Conservation (phyloP, 2,329 filamentous ascomycete species). For the Trichothecium roseum region DNA sequence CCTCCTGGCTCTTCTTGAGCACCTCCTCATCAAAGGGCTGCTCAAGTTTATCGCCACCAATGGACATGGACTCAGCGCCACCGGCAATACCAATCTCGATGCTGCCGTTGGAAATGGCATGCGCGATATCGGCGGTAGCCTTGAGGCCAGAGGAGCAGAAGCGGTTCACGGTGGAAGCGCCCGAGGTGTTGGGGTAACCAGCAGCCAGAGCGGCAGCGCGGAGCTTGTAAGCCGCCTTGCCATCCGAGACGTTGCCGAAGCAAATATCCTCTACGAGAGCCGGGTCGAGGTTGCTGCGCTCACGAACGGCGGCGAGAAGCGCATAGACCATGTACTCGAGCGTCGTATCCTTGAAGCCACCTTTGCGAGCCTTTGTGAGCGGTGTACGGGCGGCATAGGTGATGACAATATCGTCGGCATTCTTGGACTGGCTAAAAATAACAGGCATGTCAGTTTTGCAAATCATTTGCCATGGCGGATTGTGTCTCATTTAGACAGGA, state of each 20-base stretch:
- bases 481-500: too few relatives aligned
- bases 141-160: constrained; percentile 98
- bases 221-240: constrained; percentile 80
- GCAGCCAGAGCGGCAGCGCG: constrained; percentile 83
- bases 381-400: constrained; percentile 86
- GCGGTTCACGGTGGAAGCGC: constrained; percentile 75
- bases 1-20: constrained; percentile 60
- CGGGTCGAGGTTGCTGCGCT: constrained; percentile 69
- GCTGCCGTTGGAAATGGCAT: constrained; percentile 67
- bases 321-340: constrained; percentile 82
- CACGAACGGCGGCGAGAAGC: constrained; percentile 64
- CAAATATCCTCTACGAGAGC: constrained; percentile 80
- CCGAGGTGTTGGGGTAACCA: constrained; percentile 84
- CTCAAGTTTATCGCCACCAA: constrained; percentile 58
- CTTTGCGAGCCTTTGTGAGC: constrained; percentile 79
- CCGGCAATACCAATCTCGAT: constrained; percentile 84
- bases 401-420: constrained; percentile 93
- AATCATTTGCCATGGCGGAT: too few relatives aligned
- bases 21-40: constrained; percentile 71
- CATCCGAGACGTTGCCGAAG: constrained; percentile 82
- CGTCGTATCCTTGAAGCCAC: constrained; percentile 87
- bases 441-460: too few relatives aligned
- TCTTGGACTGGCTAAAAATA: constrained; percentile 73
- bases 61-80: constrained; percentile 82
- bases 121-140: constrained; percentile 88